phyloP scores from a whole-genome alignment of 2,329 filamentous ascomycete genomes.

The Camillea tinctor region DNA sequence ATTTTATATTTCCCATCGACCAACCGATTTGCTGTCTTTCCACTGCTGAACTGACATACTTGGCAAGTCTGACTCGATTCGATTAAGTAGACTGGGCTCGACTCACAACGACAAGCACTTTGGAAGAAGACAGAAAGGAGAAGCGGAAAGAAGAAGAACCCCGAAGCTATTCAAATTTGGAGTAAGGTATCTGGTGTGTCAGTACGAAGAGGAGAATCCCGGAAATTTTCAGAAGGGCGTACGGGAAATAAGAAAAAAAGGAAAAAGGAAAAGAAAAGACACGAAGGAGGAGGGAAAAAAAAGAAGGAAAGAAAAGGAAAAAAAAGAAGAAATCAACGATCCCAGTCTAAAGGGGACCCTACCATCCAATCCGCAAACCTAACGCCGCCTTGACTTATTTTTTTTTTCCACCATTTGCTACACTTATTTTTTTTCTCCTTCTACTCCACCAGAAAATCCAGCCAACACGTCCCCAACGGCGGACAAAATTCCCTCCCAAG shows the following conservation, averaged over 20 bases:
- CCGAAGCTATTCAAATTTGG: neutral
- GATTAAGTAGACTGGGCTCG: too few relatives aligned
- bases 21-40: neutral
- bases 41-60: neutral
- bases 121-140: too few relatives aligned
- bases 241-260: neutral
- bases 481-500: constrained; percentile 19
- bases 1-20: neutral
- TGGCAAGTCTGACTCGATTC: neutral
- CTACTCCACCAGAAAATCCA: constrained; percentile 21
- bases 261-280: constrained; percentile 5
- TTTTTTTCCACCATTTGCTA: constrained; percentile 9
- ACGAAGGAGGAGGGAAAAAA: constrained; percentile 7
- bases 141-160: neutral
- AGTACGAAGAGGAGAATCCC: neutral
- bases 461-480: constrained; percentile 10
- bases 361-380: constrained; percentile 21
- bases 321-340: constrained; percentile 13
- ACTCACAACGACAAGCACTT: too few relatives aligned
- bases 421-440: neutral
- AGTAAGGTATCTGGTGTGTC: neutral
- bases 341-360: constrained; percentile 18
- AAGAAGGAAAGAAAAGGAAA: constrained; percentile 4
- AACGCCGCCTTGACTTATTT: constrained; percentile 18
- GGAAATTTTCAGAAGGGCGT: neutral